phyloP scores from a whole-genome alignment of 2,329 filamentous ascomycete genomes.

The Xylaria sp. region DNA sequence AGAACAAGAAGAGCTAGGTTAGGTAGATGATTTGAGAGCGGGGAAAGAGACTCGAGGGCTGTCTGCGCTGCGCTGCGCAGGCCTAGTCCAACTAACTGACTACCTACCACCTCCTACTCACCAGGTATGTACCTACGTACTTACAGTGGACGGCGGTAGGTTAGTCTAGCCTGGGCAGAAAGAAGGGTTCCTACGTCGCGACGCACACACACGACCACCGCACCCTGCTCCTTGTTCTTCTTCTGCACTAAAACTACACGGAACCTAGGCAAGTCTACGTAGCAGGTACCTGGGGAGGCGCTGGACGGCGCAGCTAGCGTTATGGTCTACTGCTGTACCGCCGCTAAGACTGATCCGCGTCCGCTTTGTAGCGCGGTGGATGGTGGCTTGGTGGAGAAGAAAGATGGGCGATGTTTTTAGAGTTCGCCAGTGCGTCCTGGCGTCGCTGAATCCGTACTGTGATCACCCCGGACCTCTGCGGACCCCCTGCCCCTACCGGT shows the following conservation, averaged over 20 bases:
- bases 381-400: conserved; percentile 37
- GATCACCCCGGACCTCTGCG: conserved; percentile 25
- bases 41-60: conserved; percentile 33
- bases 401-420: conserved; percentile 30
- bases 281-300: background rate
- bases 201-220: conserved; percentile 17
- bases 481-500: conserved; percentile 25
- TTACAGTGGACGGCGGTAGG: background rate
- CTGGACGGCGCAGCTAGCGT: conserved; percentile 5
- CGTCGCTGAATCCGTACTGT: conserved; percentile 29
- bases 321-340: conserved; percentile 10
- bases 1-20: conserved; percentile 32
- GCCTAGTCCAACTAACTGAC: background rate
- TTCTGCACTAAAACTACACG: background rate
- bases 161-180: conserved; percentile 4
- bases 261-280: background rate
- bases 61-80: conserved; percentile 17
- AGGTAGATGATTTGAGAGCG: conserved; percentile 34
- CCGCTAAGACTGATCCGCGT: conserved; percentile 31
- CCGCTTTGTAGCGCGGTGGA: conserved; percentile 32
- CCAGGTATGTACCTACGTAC: conserved; percentile 3
- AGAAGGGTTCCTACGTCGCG: conserved; percentile 18
- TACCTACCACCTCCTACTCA: too few relatives aligned
- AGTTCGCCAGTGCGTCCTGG: conserved; percentile 33
- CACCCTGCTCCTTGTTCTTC: conserved; percentile 11